Evolutionary conservation across 169 alveolate species (phyloP).

Genomic region (Amoebophrya sp.): DNA sequence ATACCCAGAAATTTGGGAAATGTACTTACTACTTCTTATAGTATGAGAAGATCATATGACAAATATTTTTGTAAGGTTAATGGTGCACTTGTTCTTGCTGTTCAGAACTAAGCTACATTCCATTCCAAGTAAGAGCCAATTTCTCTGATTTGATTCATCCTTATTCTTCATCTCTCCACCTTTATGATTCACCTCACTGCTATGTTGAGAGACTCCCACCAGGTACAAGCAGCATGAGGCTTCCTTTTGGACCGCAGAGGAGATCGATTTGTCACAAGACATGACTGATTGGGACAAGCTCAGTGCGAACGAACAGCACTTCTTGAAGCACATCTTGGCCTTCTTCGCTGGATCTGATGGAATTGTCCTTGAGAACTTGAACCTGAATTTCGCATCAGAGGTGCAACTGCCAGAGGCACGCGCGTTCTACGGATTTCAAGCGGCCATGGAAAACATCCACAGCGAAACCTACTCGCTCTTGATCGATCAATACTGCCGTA

Average conservation of each 20-base stretch:
- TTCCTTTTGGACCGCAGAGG: constrained; percentile 97
- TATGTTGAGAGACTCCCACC: too few species aligned
- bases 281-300: constrained; percentile 84
- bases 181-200: too few species aligned
- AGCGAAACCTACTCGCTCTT: constrained; percentile 92
- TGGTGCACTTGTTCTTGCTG: too few species aligned
- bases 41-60: too few species aligned
- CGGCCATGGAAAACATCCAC: constrained; percentile 97
- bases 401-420: constrained; percentile 94
- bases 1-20: neutral
- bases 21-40: too few species aligned
- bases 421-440: constrained; percentile 94
- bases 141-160: too few species aligned
- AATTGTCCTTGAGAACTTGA: constrained; percentile 94
- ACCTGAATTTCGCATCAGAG: constrained; percentile 85
- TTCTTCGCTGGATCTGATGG: constrained; percentile 75
- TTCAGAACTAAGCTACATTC: too few species aligned
- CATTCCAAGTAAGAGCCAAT: too few species aligned
- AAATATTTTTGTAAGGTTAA: too few species aligned
- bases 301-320: constrained; percentile 73
- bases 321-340: constrained; percentile 62
- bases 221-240: neutral
- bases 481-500: constrained; percentile 74
- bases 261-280: constrained; percentile 91
- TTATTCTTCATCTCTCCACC: too few species aligned